Evolutionary conservation across 2,329 filamentous ascomycete genomes (phyloP).

Genomic region (Pseudomassariella vexata): DNA sequence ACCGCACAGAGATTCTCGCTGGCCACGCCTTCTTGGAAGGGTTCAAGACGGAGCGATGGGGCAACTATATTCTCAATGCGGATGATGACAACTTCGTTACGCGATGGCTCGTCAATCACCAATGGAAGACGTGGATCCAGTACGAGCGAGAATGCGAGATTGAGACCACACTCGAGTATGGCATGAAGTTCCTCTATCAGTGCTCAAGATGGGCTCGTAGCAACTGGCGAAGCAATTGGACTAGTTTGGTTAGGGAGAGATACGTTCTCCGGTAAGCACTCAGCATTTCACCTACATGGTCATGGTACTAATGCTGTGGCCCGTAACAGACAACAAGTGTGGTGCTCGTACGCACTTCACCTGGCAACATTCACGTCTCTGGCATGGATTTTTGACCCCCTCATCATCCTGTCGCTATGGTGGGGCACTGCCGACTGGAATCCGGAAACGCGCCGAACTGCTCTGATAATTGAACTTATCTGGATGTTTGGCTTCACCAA

Average conservation of each 20-base stretch:
- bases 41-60: constrained; percentile 89
- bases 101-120: constrained; percentile 86
- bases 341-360: constrained; percentile 91
- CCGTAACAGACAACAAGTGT: constrained; percentile 61
- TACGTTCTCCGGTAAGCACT: constrained; percentile 76
- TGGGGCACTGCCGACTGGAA: constrained; percentile 61
- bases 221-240: constrained; percentile 97
- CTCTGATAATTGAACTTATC: constrained; percentile 54
- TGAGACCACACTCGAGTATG: constrained; percentile 86
- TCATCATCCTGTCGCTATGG: constrained; percentile 65
- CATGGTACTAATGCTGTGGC: neutral
- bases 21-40: constrained; percentile 80
- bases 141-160: constrained; percentile 89
- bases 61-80: constrained; percentile 83
- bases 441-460: constrained; percentile 43
- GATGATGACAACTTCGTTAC: constrained; percentile 99
- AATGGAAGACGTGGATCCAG: constrained; percentile 93
- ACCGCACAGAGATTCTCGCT: constrained; percentile 81
- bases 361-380: constrained; percentile 88
- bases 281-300: constrained; percentile 4
- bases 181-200: constrained; percentile 84
- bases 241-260: constrained; percentile 77
- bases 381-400: constrained; percentile 71
- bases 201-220: constrained; percentile 93
- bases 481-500: constrained; percentile 84